These are phyloP conservation scores for Eremothecium coryli DNA, from an alignment of 1,139 yeast genomes.

Conservation along the genomic window DNA sequence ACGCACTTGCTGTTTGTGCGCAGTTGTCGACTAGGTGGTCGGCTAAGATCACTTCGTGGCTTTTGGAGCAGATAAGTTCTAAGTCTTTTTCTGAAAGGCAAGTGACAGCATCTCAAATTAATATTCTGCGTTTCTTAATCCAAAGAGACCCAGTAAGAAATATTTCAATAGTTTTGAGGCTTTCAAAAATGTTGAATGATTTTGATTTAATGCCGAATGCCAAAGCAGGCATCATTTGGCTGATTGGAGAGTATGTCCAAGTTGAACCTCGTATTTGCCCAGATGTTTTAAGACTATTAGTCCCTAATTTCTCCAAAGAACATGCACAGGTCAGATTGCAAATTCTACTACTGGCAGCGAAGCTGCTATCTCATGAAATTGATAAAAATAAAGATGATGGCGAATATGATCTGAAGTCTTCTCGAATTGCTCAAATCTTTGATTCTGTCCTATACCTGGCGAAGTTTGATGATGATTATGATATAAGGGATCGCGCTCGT, in stretches of 20 bases:
- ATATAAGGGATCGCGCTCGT: conserved; percentile 80
- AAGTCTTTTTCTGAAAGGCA: conserved; percentile 20
- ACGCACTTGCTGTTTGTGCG: conserved; percentile 49
- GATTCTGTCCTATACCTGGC: conserved; percentile 55
- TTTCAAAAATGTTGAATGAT: conserved; percentile 29
- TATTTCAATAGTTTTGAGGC: conserved; percentile 35
- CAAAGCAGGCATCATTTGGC: conserved; percentile 80
- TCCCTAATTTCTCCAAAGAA: conserved; percentile 51
- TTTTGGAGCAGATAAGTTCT: conserved; percentile 34
- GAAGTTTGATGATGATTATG: conserved; percentile 66
- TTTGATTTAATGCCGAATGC: conserved; percentile 38
- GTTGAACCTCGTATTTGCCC: conserved; percentile 54
- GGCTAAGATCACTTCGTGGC: conserved; percentile 36
- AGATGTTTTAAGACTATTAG: conserved; percentile 58
- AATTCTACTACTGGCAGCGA: conserved; percentile 64
- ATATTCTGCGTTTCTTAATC: conserved; percentile 61
- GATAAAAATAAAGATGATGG: conserved; percentile 30
- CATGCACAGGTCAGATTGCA: conserved; percentile 56
- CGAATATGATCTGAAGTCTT: conserved; percentile 31
- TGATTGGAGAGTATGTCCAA: conserved; percentile 68
- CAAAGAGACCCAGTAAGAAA: conserved; percentile 49
- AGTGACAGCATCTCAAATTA: conserved; percentile 50
- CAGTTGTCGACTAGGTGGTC: conserved; percentile 33
- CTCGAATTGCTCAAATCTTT: conserved; percentile 47
- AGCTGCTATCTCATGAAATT: conserved; percentile 50